Percentiles rank a stretch among this genome's conserved stretches.
Conservation (phyloP, 2,329 filamentous ascomycete genomes). For the Cladosporium sp. region DNA sequence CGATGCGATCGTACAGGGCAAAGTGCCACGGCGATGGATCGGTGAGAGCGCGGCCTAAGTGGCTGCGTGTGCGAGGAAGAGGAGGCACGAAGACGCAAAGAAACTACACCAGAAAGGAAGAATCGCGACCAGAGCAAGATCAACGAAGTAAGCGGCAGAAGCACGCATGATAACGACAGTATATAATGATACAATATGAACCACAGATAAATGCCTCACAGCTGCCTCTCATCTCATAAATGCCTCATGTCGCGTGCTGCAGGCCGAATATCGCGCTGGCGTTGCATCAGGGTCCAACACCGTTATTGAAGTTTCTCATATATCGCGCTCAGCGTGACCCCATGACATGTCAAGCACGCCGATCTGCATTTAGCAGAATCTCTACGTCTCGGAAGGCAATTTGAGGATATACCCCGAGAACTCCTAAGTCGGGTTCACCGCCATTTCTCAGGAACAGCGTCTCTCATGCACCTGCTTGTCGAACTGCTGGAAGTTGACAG, state of each 20-base stretch:
- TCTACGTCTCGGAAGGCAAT: too few species aligned
- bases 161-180: background rate
- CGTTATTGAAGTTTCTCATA: background rate
- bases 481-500: too few species aligned
- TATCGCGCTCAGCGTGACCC: background rate
- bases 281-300: too few species aligned
- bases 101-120: background rate
- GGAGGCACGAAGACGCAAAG: background rate
- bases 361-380: too few species aligned
- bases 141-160: background rate
- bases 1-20: slow-evolving; percentile 15
- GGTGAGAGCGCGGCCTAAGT: slow-evolving; percentile 25
- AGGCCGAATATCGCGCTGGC: background rate
- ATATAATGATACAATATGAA: background rate
- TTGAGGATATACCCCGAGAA: too few species aligned
- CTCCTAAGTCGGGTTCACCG: too few species aligned
- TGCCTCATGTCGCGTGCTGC: background rate
- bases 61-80: background rate
- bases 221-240: background rate
- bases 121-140: background rate
- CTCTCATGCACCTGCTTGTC: too few species aligned
- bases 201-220: background rate
- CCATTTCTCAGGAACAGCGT: too few species aligned
- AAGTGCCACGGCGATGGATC: slow-evolving; percentile 27
- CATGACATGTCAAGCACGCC: too few species aligned